Conservation (phyloP, 441 rosid genomes). For the Gossypium davidsonii region DNA sequence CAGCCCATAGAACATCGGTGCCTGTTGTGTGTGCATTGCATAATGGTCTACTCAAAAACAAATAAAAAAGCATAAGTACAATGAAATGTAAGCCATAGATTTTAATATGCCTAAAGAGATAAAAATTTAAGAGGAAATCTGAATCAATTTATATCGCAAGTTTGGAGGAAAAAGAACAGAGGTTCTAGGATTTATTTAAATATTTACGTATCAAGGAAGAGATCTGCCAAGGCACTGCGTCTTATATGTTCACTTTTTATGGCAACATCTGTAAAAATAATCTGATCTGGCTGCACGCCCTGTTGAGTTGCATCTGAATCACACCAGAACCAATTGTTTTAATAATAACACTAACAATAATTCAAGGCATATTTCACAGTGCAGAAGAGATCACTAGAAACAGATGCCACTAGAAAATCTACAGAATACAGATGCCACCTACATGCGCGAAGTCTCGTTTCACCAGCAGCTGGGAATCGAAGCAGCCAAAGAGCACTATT, state of each 20-base stretch:
- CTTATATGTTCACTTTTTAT: slow-evolving; percentile 92
- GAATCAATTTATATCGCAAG: not conserved
- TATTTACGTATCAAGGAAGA: slow-evolving; percentile 85
- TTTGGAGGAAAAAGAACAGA: not conserved
- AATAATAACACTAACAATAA: not conserved
- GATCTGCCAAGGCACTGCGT: slow-evolving; percentile 94
- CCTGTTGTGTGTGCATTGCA: slow-evolving; percentile 99
- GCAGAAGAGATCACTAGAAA: not conserved
- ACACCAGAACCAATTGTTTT: not conserved
- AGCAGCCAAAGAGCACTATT: slow-evolving; percentile 98
- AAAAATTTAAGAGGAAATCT: not conserved
- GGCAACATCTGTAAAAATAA: slow-evolving; percentile 95
- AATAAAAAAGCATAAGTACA: not conserved
- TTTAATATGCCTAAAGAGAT: not conserved
- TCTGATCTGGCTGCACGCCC: slow-evolving; percentile 86
- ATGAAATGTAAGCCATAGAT: not conserved
- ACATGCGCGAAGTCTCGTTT: slow-evolving; percentile 82
- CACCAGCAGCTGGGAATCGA: slow-evolving; percentile 97
- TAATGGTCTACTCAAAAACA: slow-evolving; percentile 54
- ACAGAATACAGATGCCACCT: slow-evolving; percentile 22
- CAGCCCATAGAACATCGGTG: slow-evolving; percentile 96
- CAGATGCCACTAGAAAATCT: not conserved
- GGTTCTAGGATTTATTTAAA: not conserved
- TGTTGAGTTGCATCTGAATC: slow-evolving; percentile 73
- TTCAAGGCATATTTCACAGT: not conserved